Percentiles rank a stretch among this genome's conserved stretches.
Conservation (phyloP, 163 green algal genomes). For the Scenedesmus sp. region DNA sequence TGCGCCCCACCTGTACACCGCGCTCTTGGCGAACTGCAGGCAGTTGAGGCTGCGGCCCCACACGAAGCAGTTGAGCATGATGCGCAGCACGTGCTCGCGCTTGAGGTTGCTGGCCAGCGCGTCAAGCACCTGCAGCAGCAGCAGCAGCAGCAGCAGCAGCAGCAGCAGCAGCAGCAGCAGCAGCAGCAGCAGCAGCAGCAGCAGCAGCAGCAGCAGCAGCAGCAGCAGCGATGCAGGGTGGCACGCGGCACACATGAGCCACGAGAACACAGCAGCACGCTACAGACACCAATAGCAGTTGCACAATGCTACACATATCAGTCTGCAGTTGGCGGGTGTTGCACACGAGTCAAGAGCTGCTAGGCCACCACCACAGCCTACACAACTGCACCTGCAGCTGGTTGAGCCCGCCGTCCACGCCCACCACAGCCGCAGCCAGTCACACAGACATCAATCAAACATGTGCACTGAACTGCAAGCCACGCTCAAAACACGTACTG, state of each 20-base stretch:
- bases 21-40: conserved; percentile 39
- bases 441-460: not conserved
- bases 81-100: conserved; percentile 48
- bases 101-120: conserved; percentile 34
- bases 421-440: too few relatives aligned
- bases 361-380: too few relatives aligned
- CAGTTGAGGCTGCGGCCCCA: conserved; percentile 41
- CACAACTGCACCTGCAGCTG: conserved; percentile 31
- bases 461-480: too few relatives aligned
- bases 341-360: too few relatives aligned
- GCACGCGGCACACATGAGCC: not conserved
- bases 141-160: not conserved
- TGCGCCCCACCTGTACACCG: conserved; percentile 17
- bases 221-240: not conserved
- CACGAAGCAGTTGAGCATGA: conserved; percentile 54
- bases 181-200: not conserved
- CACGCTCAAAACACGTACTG: too few relatives aligned
- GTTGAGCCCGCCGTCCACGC: conserved; percentile 13
- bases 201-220: not conserved
- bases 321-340: too few relatives aligned
- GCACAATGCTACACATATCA: not conserved
- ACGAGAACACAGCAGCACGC: too few relatives aligned
- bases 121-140: conserved; percentile 11
- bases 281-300: not conserved
- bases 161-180: not conserved